phyloP scores from a whole-genome alignment of 1,139 yeast species.

The Saccharomyces hybrid region DNA sequence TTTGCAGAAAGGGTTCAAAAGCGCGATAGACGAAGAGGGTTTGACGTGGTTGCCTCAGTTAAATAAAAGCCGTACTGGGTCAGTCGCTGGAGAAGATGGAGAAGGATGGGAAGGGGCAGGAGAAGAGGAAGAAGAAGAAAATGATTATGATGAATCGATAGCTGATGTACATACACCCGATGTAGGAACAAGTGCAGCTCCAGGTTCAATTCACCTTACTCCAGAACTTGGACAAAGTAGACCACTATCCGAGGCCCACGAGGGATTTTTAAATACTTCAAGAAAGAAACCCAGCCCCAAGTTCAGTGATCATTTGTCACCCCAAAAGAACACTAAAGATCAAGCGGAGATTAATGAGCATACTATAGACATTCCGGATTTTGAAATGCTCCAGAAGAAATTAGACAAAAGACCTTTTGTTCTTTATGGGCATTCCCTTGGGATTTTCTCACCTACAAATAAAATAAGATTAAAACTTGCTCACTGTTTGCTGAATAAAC shows the following conservation, averaged over 20 bases:
- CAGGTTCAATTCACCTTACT: not conserved
- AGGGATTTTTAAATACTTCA: not conserved
- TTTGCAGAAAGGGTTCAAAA: conserved; percentile 26
- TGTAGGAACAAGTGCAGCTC: not conserved
- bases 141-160: not conserved
- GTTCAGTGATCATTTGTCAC: not conserved
- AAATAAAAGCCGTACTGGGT: not conserved
- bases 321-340: not conserved
- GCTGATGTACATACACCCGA: not conserved
- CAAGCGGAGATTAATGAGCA: not conserved
- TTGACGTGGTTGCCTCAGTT: conserved; percentile 26
- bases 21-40: conserved; percentile 22
- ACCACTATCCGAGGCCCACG: not conserved
- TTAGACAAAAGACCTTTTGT: conserved; percentile 11
- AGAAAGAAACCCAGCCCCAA: not conserved
- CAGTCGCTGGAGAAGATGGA: not conserved
- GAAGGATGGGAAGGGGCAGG: not conserved
- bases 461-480: conserved; percentile 31
- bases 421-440: conserved; percentile 38
- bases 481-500: conserved; percentile 18
- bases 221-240: not conserved
- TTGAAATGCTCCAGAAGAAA: not conserved
- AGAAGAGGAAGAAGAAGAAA: no score
- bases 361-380: not conserved
- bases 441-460: conserved; percentile 33